Base-by-base conservation (phyloP, 1,139 yeast species). In the Sugiyamaella novakii region DNA sequence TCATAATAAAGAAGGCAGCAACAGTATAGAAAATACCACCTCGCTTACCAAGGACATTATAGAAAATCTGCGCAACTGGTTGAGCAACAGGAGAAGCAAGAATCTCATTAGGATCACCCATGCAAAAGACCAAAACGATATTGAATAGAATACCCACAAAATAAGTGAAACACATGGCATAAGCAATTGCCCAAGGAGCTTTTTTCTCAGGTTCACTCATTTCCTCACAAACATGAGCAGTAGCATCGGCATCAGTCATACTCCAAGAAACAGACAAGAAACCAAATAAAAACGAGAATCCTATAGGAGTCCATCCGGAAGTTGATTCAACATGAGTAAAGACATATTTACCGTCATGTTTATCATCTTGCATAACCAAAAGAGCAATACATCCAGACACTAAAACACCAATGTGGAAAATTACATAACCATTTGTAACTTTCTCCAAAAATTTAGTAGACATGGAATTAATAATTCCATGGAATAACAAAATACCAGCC, bases 231-330 rank as follows among this genome's bases (percentile, higher is more conserved):
- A 84, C 70, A 62, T 84, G 89, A 69, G 83, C 83, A 0, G 89
- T 85, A 17, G 86, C 79, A 62, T 84, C 89, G 60, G 80, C 83
- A 25, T 88, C 89, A 36, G 84, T 77, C 84, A 83, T 82, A 19
- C 85, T 80, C 89, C 89, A 84, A 58, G 83, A 79, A 42, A 78
- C 83, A 22, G 87, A 84, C 62, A 82, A 68, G 64, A 82, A 83
- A 12, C 81, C 74, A 74, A 79, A 73, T 53, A 83, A 65, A 63
- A 81, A 72, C 19, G 84, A 74, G 45, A 81, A 72, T 38, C 89
- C 89, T 43, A 72, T 70, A 3, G 87, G 85, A 19, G 54, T 43
- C 70, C 70, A 66, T 15, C 70, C 70, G n/a, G 65, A 61, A 37
- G 53, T 49, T 31, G 64, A 53, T 39, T 62, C 66, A 18, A 67